phyloP scores from a whole-genome alignment of 2,329 filamentous ascomycete species.

The Cordyceps tenuipes region DNA sequence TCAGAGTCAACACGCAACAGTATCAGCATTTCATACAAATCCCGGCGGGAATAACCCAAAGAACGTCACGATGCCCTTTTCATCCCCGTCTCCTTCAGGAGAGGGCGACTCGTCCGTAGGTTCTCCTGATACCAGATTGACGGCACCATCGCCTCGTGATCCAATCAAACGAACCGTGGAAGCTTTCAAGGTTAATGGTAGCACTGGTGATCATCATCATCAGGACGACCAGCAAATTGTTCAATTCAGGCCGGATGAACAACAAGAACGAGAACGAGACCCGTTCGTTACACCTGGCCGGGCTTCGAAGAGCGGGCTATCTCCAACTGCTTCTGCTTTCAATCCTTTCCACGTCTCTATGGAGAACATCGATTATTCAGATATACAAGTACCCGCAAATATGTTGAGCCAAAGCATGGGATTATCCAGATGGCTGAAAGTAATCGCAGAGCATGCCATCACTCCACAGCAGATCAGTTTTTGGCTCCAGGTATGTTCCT shows the following conservation, averaged over 20 bases:
- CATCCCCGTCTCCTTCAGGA: constrained; percentile 43
- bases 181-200: background rate
- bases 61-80: constrained; percentile 17
- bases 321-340: constrained; percentile 56
- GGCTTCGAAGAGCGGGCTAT: constrained; percentile 38
- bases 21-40: background rate
- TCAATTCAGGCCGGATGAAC: constrained; percentile 13
- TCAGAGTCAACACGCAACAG: background rate
- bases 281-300: constrained; percentile 42
- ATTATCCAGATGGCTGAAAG: constrained; percentile 36
- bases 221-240: background rate
- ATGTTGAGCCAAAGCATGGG: constrained; percentile 38
- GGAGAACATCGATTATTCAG: constrained; percentile 15
- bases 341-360: constrained; percentile 33
- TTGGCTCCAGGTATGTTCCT: constrained; percentile 36
- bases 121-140: constrained; percentile 57
- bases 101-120: constrained; percentile 49
- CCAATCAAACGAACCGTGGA: background rate
- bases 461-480: constrained; percentile 30
- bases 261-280: constrained; percentile 35
- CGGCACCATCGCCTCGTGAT: constrained; percentile 56
- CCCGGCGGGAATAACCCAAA: background rate
- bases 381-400: constrained; percentile 22
- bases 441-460: constrained; percentile 28
- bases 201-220: background rate